Evolutionary conservation across 2,329 filamentous ascomycete species (phyloP).

Genomic region (Penicillium brevicompactum): DNA sequence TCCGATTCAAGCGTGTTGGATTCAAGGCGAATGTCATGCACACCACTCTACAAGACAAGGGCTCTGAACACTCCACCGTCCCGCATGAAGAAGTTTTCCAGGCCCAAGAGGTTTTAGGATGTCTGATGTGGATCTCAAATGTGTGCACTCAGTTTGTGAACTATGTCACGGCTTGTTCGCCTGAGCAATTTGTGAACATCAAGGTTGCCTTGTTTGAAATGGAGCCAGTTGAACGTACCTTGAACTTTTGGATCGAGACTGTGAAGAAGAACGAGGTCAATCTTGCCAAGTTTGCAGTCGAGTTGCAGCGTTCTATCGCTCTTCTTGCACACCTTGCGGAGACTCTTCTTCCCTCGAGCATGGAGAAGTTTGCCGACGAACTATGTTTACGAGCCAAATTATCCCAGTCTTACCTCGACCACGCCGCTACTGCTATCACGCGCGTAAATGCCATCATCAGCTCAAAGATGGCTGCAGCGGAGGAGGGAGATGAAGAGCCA

Average conservation of each 20-base stretch:
- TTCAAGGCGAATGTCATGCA: constrained; percentile 85
- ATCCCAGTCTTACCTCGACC: constrained; percentile 81
- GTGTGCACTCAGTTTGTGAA: constrained; percentile 85
- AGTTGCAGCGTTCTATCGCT: constrained; percentile 81
- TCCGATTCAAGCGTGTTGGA: constrained; percentile 82
- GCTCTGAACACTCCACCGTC: constrained; percentile 67
- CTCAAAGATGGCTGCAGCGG: constrained; percentile 58
- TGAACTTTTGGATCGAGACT: constrained; percentile 86
- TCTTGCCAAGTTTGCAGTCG: constrained; percentile 77
- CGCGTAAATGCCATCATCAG: constrained; percentile 68
- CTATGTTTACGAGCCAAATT: constrained; percentile 74
- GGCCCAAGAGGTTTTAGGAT: constrained; percentile 79
- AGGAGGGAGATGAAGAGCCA: constrained; percentile 69
- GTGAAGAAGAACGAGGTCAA: constrained; percentile 83
- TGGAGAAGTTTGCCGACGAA: constrained; percentile 76
- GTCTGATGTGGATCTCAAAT: constrained; percentile 78
- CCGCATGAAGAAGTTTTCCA: constrained; percentile 76
- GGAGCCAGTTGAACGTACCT: constrained; percentile 83
- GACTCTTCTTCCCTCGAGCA: constrained; percentile 69
- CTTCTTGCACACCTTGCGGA: constrained; percentile 85
- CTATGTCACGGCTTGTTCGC: constrained; percentile 75
- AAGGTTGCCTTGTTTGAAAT: constrained; percentile 82
- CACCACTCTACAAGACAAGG: constrained; percentile 75
- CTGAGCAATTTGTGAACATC: constrained; percentile 76
- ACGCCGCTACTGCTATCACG: constrained; percentile 67